Base-by-base conservation (phyloP, 768 basidiomycete genomes). In the Russula sp. region DNA sequence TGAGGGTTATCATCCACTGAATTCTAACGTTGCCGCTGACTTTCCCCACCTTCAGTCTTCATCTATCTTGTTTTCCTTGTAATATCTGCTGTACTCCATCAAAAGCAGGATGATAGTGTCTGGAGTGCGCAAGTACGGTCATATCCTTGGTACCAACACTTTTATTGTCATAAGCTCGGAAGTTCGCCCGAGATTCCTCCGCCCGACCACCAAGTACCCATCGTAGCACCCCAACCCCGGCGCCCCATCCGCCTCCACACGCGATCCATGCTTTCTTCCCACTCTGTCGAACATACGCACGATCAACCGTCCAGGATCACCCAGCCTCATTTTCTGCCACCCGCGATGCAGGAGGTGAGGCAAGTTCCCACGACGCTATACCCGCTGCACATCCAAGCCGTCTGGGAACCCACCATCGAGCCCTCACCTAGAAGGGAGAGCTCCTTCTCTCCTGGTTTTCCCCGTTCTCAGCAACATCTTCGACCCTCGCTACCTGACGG, bases 151-250 rank as follows among this genome's bases (percentile, higher is more conserved):
- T 61, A 60, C 50, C 40, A 35, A 18, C 22, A 57, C 37, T 20
- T 54, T 34, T 42, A 40, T 55, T 54, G 44, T 32, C 57, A 59
- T 48, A 40, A 37, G 27, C 54, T 68, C 47, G 59, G 22, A 18
- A 60, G 60, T 54, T 57, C 55, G 5, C 58, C 62, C 32, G 31
- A 39, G 18, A 18, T 48, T 13, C 14, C 50, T 14, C 37, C 6
- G 8, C 34, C 1, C 35, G 7, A 7, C 22, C 49, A 55, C 4
- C 49, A 34, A 37, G 44, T 16, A 18, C 44, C 44, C 2, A 27
- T 68, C 27, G 16, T 54, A 27, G 67, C 67, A 14, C 67, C 67
- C 11, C 65, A 54, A 31, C 61, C 67, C 18, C 45, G 49, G 34
- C 67, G 61, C 16, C 67, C 65, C n/a, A 58, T 63, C 9, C 40